Conservation (phyloP, 2,329 filamentous ascomycete species). For the Neonectria ditissima region DNA sequence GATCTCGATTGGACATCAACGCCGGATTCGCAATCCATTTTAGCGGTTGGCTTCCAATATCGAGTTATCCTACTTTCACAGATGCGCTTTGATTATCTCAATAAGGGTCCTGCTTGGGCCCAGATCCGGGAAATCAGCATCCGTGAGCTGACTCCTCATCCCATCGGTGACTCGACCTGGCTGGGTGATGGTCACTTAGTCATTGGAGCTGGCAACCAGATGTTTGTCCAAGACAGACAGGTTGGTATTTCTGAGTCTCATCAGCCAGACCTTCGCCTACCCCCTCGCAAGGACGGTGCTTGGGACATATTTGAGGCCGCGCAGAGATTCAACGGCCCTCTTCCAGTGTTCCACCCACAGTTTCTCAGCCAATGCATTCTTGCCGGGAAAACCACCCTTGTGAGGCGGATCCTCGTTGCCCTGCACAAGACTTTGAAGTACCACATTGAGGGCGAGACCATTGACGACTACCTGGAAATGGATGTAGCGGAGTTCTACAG, state of each 20-base stretch:
- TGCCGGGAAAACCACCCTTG: conserved; percentile 78
- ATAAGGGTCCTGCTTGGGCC: conserved; percentile 90
- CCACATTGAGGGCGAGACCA: conserved; percentile 80
- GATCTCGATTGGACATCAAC: conserved; percentile 96
- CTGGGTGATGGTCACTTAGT: conserved; percentile 85
- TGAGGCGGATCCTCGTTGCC: conserved; percentile 78
- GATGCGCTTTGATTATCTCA: conserved; percentile 91
- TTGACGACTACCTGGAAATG: conserved; percentile 82
- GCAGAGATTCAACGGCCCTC: conserved; percentile 84
- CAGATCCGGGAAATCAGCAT: conserved; percentile 85
- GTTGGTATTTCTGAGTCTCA: conserved; percentile 73
- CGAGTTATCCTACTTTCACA: conserved; percentile 85
- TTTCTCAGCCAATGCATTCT: conserved; percentile 89
- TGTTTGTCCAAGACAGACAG: conserved; percentile 86
- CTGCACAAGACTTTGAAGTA: conserved; percentile 85
- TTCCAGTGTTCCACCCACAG: conserved; percentile 93
- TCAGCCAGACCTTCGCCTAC: conserved; percentile 63
- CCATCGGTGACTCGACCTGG: conserved; percentile 95
- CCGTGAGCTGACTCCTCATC: conserved; percentile 84
- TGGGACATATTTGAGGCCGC: conserved; percentile 85
- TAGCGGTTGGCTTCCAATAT: conserved; percentile 93
- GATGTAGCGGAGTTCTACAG: conserved; percentile 70
- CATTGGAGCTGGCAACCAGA: conserved; percentile 89
- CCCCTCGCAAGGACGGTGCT: conserved; percentile 60
- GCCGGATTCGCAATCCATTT: conserved; percentile 86